Conservation (phyloP, 2,329 filamentous ascomycete species). For the Aspergillus brasiliensis region DNA sequence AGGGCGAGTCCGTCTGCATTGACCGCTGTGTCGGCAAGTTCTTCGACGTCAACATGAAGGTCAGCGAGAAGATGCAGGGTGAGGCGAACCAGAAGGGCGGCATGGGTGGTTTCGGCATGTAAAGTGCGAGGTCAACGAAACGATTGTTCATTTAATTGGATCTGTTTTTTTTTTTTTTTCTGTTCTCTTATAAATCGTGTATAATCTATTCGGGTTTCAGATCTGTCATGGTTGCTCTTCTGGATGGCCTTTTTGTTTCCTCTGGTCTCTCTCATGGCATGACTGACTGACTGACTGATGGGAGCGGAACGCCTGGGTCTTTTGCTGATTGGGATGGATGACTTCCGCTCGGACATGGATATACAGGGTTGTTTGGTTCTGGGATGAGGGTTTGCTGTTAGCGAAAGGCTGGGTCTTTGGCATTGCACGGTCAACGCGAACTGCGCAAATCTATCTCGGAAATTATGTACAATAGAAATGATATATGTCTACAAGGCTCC, state of each 20-base stretch:
- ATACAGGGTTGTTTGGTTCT: not conserved
- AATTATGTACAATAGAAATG: conserved; percentile 26
- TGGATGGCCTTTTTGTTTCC: not conserved
- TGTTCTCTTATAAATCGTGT: not conserved
- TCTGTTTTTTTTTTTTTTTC: conserved; percentile 8
- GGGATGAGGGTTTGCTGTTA: not conserved
- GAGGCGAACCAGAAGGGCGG: conserved; percentile 70
- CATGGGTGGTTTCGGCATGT: conserved; percentile 55
- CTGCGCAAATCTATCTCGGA: conserved; percentile 13
- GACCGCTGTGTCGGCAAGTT: conserved; percentile 98
- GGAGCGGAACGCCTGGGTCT: not conserved
- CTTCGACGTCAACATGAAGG: conserved; percentile 98
- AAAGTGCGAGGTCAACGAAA: conserved; percentile 19
- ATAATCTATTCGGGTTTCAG: conserved; percentile 15
- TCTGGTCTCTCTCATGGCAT: not conserved
- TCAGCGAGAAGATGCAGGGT: conserved; percentile 93
- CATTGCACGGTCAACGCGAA: conserved; percentile 11
- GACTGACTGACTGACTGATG: not conserved
- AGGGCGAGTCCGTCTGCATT: conserved; percentile 97
- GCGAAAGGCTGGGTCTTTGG: conserved; percentile 6
- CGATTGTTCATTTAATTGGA: conserved; percentile 4
- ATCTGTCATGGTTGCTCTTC: not conserved
- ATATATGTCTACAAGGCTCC: conserved; percentile 17
- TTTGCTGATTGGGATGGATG: not conserved
- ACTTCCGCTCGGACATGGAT: conserved; percentile 5